A percentile compares a stretch with the other conserved stretches of the same genome.
Conservation (phyloP, 1,284 basidiomycete species). For the Ganoderma boninense region DNA sequence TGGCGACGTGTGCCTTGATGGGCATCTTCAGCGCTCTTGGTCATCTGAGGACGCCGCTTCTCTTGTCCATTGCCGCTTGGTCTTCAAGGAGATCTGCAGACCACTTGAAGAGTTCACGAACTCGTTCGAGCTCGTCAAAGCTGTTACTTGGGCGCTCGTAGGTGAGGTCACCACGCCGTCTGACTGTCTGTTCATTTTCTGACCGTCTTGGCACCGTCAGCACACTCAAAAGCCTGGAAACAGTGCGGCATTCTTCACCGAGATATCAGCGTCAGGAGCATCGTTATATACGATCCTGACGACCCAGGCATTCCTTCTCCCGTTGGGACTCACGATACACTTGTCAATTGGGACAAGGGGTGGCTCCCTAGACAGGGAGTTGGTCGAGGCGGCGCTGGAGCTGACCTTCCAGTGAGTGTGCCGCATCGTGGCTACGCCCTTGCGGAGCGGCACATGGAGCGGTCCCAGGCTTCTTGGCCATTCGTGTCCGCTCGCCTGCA, state of each 20-base stretch:
- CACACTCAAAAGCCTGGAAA: constrained; percentile 13
- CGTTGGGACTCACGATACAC: constrained; percentile 4
- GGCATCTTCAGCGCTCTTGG: not conserved
- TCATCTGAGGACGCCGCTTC: not conserved
- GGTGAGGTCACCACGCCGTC: not conserved
- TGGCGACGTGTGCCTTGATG: constrained; percentile 6
- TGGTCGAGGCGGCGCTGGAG: not conserved
- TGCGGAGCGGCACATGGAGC: no score
- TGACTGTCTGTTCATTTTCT: not conserved
- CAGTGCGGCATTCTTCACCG: constrained; percentile 15
- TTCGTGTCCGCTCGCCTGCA: constrained; percentile 16
- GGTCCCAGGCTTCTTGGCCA: constrained; percentile 12
- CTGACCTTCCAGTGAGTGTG: not conserved
- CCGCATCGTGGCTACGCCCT: not conserved
- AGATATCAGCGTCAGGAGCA: constrained; percentile 18
- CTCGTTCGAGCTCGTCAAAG: constrained; percentile 1
- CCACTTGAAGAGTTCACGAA: constrained; percentile 11
- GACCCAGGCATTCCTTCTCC: not conserved
- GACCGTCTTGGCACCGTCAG: not conserved
- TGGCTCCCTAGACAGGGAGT: not conserved
- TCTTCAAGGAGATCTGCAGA: constrained; percentile 18
- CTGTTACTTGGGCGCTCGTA: constrained; percentile 9
- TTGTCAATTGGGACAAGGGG: constrained; percentile 22
- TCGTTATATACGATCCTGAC: constrained; percentile 13
- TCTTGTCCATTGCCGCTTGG: constrained; percentile 14